phyloP scores from a whole-genome alignment of 805 yeast genomes.

The Ogataea allantospora region DNA sequence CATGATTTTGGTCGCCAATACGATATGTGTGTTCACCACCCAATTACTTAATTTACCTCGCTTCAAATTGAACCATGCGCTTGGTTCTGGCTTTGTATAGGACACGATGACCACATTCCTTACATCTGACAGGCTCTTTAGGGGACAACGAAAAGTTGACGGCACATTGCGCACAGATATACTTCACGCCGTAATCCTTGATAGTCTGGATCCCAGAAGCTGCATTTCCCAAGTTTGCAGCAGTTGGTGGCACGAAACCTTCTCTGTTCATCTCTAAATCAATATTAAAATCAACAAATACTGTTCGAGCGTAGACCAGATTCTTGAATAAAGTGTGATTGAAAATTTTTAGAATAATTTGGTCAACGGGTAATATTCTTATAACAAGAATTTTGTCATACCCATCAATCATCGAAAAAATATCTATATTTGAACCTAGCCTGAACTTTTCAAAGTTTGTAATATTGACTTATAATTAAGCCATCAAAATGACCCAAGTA shows the following conservation, averaged over 20 bases:
- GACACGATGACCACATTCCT: constrained; percentile 98
- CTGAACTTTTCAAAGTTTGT: too few species aligned
- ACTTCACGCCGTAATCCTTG: constrained; percentile 81
- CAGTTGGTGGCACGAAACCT: constrained; percentile 82
- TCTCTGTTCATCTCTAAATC: constrained; percentile 58
- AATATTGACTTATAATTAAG: too few species aligned
- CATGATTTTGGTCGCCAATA: too few species aligned
- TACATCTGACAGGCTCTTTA: constrained; percentile 96
- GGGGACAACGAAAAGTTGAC: constrained; percentile 81
- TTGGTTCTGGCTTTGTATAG: constrained; percentile 95
- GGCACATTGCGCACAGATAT: constrained; percentile 96
- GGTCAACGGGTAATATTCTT: neutral
- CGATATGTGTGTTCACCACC: too few species aligned
- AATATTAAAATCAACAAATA: neutral
- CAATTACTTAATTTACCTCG: too few species aligned
- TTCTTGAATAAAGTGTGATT: neutral
- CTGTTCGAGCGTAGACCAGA: neutral
- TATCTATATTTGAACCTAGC: too few species aligned
- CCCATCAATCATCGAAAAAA: too few species aligned
- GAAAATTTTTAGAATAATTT: neutral
- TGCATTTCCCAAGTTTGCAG: constrained; percentile 73
- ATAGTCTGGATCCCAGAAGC: constrained; percentile 71
- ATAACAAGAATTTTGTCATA: too few species aligned
- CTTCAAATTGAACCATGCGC: constrained; percentile 91
- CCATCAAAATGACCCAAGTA: constrained; percentile 1